These are phyloP conservation scores for Phylloporus sp. DNA, from an alignment of 768 basidiomycete species.

Conservation along the genomic window DNA sequence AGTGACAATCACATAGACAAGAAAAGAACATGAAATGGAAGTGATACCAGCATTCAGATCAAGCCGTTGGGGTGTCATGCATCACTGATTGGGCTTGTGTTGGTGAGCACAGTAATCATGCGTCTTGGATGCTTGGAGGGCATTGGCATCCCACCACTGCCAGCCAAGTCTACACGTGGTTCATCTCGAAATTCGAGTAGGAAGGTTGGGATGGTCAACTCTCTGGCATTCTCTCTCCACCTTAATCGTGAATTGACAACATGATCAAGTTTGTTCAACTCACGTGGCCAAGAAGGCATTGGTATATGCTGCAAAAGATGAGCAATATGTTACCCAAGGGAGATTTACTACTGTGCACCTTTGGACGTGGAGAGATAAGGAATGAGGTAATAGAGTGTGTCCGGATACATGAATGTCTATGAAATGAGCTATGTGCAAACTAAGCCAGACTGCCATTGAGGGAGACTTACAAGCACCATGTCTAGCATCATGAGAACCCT, in stretches of 20 bases:
- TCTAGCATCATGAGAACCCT: background rate
- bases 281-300: constrained; percentile 1
- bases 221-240: background rate
- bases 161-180: background rate
- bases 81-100: too few relatives aligned
- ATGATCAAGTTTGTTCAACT: background rate
- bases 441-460: background rate
- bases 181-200: background rate
- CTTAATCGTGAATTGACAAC: background rate
- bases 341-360: background rate
- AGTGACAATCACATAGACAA: too few relatives aligned
- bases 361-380: background rate
- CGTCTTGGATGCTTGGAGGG: background rate
- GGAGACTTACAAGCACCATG: background rate
- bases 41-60: too few relatives aligned
- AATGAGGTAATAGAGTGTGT: background rate
- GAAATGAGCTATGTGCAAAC: too few relatives aligned
- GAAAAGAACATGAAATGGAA: too few relatives aligned
- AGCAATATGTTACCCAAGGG: background rate
- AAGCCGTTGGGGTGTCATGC: too few relatives aligned
- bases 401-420: background rate
- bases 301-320: constrained; percentile 1
- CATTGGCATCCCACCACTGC: background rate
- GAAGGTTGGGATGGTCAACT: background rate
- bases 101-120: too few relatives aligned